Evolutionary conservation across 139 green algal species (phyloP).

Genomic region (Astrephomene gubernaculifera): DNA sequence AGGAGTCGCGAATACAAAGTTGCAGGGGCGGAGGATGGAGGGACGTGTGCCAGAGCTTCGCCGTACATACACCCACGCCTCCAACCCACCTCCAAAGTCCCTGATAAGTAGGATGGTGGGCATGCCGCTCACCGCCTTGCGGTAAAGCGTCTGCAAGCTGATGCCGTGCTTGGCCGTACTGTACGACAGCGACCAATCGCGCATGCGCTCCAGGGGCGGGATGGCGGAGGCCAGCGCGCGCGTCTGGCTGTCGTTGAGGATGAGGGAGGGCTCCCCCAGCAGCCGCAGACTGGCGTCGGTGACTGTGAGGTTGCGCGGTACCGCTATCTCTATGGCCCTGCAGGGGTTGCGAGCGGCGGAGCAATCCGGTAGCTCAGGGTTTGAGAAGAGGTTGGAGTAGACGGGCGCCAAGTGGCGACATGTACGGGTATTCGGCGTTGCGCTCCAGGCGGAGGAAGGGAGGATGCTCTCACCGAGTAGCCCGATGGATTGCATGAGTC

Average conservation of each 20-base stretch:
- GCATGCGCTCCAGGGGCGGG: conserved; percentile 48
- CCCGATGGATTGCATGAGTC: no score
- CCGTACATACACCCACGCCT: neutral
- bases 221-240: conserved; percentile 40
- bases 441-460: no score
- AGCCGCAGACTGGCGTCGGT: conserved; percentile 14
- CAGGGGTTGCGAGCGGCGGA: no score
- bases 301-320: conserved; percentile 27
- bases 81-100: conserved; percentile 47
- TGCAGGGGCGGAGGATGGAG: neutral
- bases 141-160: conserved; percentile 79
- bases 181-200: conserved; percentile 50
- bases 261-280: conserved; percentile 15
- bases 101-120: conserved; percentile 60
- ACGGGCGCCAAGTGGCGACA: no score
- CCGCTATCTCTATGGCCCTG: conserved; percentile 27
- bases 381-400: no score
- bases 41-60: neutral
- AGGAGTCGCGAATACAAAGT: neutral
- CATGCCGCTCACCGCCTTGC: conserved; percentile 10
- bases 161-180: conserved; percentile 66
- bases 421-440: no score
- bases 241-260: conserved; percentile 3
- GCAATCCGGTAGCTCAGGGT: no score
- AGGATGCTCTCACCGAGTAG: no score